Base-by-base conservation (phyloP, 2,329 filamentous ascomycete species). In the Chrysosphaeria jannelii region DNA sequence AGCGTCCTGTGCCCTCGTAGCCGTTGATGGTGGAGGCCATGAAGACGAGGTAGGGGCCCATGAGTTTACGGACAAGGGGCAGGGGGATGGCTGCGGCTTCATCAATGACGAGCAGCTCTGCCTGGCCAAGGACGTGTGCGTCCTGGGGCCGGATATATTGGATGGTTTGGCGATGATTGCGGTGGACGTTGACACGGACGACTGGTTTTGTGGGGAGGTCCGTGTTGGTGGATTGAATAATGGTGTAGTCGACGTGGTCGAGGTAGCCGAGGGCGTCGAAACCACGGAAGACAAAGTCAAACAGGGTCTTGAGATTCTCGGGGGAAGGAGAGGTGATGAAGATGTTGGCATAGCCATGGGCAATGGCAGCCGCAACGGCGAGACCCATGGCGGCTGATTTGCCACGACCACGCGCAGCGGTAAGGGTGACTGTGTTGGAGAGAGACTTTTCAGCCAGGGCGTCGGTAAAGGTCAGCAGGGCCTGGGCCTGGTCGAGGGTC, bases 21-120 rank as follows among this genome's bases (percentile, higher is more conserved):
- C 85, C 85, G 39, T 93, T 93, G 48, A 97, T 91, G 2, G 85
- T 97, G 1, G 85, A 97, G 1, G 88, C 78, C 85, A 97, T 93
- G 46, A 97, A 97, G 6, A 93, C 78, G 18, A 97, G 53, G 43
- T 97, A 97, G 9, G 81, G 81, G 0, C 85, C 85, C 62, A 97
- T 79, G 19, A 97, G 54, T 46, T 91, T 91, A 34, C 70, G 60
- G 6, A 97, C 85, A 3, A 93, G 50, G 1, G 85, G 85, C 8
- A 97, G 47, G 8, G 88, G 85, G 30, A 97, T 97, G 2, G 88
- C 88, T 8, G 85, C 85, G 10, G 85, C 85, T 45, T 97, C 85
- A 44, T 97, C 85, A 31, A 97, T 93, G 6, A 97, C 81, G 8
- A 97, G 51, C 19, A 97, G 48, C 43, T 97, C 85, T 4, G 85